These are phyloP conservation scores for Xylaria sp. DNA, from an alignment of 495 filamentous ascomycete genomes.

Conservation along the genomic window DNA sequence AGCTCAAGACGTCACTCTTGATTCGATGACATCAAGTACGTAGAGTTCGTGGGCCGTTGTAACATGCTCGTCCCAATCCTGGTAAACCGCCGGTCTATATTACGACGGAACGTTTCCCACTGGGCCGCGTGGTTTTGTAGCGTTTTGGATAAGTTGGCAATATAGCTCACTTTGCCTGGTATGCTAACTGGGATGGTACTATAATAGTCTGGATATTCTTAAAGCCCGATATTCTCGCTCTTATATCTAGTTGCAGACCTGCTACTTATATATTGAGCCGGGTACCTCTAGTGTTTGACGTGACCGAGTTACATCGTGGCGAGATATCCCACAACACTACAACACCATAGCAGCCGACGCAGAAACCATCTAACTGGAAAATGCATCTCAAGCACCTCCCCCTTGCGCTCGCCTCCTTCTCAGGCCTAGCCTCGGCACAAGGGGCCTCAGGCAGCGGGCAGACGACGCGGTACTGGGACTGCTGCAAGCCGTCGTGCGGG, in stretches of 20 bases:
- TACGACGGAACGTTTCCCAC: conserved; percentile 4
- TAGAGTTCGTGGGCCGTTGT: background rate
- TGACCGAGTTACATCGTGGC: conserved; percentile 1
- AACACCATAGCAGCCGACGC: background rate
- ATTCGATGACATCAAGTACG: background rate
- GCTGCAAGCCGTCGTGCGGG: conserved; percentile 71
- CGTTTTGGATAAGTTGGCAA: conserved; percentile 5
- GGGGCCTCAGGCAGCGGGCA: conserved; percentile 52
- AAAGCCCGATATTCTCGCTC: background rate
- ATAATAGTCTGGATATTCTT: background rate
- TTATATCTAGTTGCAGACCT: background rate
- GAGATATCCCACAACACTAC: background rate
- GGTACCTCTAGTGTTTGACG: background rate
- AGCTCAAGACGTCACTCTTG: background rate
- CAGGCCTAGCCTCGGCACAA: conserved; percentile 26
- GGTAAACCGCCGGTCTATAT: background rate
- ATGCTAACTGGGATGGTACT: background rate
- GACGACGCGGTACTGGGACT: conserved; percentile 75
- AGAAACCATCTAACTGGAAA: background rate
- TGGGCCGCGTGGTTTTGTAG: background rate
- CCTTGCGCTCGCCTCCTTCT: conserved; percentile 24
- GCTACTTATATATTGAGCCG: background rate
- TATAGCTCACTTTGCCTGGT: background rate
- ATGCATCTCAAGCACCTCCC: conserved; percentile 29
- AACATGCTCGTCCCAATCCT: background rate